Evolutionary conservation across 805 yeast species (phyloP).

Genomic region (Yarrowia sp.): DNA sequence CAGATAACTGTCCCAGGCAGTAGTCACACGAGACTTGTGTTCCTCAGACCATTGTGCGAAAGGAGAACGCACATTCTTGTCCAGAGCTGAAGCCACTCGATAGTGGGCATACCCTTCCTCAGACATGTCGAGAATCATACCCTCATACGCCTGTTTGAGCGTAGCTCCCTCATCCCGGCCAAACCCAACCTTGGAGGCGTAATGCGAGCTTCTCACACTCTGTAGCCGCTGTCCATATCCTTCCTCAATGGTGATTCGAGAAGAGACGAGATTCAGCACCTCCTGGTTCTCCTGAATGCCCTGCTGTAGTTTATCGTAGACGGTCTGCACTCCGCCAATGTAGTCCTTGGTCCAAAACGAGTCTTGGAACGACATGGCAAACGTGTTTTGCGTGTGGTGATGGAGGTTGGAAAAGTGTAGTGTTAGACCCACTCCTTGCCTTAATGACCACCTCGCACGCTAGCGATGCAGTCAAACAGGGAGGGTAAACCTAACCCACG

Average conservation of each 20-base stretch:
- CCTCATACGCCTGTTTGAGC: constrained; percentile 55
- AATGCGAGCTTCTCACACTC: constrained; percentile 42
- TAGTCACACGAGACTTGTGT: constrained; percentile 60
- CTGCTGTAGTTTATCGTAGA: constrained; percentile 40
- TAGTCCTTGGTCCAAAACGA: constrained; percentile 42
- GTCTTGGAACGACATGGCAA: constrained; percentile 31
- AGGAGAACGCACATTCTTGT: constrained; percentile 58
- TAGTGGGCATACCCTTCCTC: constrained; percentile 56
- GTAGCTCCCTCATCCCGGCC: constrained; percentile 58
- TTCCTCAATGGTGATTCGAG: constrained; percentile 66
- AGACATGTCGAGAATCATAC: constrained; percentile 50
- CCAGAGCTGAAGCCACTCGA: constrained; percentile 58
- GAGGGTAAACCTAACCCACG: constrained; percentile 2
- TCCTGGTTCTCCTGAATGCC: constrained; percentile 71
- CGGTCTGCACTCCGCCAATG: constrained; percentile 38
- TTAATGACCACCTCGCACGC: constrained; percentile 1
- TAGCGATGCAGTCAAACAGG: not conserved
- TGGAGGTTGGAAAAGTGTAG: not conserved
- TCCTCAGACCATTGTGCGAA: constrained; percentile 68
- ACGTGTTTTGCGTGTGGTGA: not conserved
- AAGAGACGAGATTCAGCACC: constrained; percentile 56
- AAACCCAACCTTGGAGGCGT: constrained; percentile 42
- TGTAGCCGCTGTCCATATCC: constrained; percentile 57
- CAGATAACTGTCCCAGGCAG: constrained; percentile 51
- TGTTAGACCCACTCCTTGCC: constrained; percentile 9